A percentile compares a stretch with the other conserved stretches of the same genome.
Conservation (phyloP, 345 rosid species). For the Hevea brasiliensis region DNA sequence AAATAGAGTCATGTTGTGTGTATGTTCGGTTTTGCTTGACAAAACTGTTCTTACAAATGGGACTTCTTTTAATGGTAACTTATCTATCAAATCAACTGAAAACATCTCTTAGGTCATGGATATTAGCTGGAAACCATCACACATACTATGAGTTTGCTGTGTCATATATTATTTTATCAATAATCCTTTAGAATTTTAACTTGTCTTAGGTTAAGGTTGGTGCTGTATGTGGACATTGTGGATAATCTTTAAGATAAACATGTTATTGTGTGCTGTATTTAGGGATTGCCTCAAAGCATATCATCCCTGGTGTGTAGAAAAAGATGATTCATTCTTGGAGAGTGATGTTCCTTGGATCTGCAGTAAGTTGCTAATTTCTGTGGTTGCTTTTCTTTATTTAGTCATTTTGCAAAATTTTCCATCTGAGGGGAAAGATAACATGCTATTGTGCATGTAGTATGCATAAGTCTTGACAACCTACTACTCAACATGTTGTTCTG, state of each 20-base stretch:
- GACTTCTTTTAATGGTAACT: too few relatives aligned
- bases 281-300: slow-evolving; percentile 53
- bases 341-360: slow-evolving; percentile 37
- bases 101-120: too few relatives aligned
- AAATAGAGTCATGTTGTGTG: too few relatives aligned
- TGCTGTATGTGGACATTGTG: not conserved
- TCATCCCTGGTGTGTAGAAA: slow-evolving; percentile 42
- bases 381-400: not conserved
- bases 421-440: not conserved
- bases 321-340: slow-evolving; percentile 37
- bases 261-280: slow-evolving; percentile 3
- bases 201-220: not conserved
- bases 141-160: not conserved
- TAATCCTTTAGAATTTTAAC: not conserved
- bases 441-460: not conserved
- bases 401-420: not conserved
- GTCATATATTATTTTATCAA: not conserved
- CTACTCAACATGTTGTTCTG: not conserved
- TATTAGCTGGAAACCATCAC: too few relatives aligned
- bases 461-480: not conserved
- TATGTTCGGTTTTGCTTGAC: too few relatives aligned
- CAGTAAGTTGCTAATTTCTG: slow-evolving; percentile 33
- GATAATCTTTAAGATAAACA: not conserved
- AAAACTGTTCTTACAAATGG: too few relatives aligned
- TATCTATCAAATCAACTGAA: too few relatives aligned